Evolutionary conservation across 2,329 filamentous ascomycete species (phyloP).

Genomic region (Aspergillus tubingensis): DNA sequence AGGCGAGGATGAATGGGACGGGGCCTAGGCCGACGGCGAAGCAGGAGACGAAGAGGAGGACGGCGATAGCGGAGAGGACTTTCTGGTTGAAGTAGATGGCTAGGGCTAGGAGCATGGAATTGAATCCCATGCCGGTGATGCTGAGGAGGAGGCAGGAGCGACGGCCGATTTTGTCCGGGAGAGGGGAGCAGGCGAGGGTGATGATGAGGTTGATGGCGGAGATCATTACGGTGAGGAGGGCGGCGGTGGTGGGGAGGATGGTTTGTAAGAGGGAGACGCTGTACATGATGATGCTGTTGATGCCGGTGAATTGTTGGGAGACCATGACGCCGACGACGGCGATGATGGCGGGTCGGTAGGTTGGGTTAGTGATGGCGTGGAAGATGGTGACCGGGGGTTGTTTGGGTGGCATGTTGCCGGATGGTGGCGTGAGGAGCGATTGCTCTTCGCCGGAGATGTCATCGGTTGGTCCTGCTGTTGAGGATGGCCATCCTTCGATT

Average conservation of each 20-base stretch:
- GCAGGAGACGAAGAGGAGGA: conserved; percentile 81
- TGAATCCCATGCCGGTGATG: conserved; percentile 79
- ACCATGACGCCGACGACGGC: conserved; percentile 90
- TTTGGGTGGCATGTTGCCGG: conserved; percentile 67
- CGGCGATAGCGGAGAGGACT: conserved; percentile 75
- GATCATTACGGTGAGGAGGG: conserved; percentile 81
- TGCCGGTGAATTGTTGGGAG: conserved; percentile 86
- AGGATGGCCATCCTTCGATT: conserved; percentile 59
- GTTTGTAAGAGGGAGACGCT: conserved; percentile 84
- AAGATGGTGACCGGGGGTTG: conserved; percentile 68
- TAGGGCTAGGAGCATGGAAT: conserved; percentile 73
- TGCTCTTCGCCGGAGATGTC: conserved; percentile 63
- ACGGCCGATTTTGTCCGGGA: conserved; percentile 84
- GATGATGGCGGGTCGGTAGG: conserved; percentile 72
- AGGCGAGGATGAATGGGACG: conserved; percentile 90
- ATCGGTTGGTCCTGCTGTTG: conserved; percentile 30
- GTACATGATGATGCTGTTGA: conserved; percentile 99
- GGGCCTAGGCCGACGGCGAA: conserved; percentile 91
- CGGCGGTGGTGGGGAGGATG: conserved; percentile 78
- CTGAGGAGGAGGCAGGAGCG: conserved; percentile 82
- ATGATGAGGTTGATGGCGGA: conserved; percentile 83
- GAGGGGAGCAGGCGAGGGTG: conserved; percentile 76
- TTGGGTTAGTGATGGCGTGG: conserved; percentile 64
- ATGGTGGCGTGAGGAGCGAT: conserved; percentile 58
- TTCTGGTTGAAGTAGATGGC: conserved; percentile 75